phyloP scores from a whole-genome alignment of 371 early-diverging fungal species.

The Mortierella sp. region DNA sequence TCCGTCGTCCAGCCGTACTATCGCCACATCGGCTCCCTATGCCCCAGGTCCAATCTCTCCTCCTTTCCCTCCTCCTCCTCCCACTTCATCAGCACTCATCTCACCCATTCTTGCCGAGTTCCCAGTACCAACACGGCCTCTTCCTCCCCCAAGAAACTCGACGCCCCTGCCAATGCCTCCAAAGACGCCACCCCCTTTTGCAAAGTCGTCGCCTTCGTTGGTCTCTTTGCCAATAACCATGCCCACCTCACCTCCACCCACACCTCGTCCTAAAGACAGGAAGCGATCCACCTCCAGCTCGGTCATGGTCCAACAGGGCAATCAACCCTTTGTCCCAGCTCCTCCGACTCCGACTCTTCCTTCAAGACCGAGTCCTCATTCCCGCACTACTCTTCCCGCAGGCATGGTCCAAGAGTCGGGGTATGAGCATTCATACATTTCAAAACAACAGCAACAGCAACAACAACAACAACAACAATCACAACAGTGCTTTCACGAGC shows the following conservation, averaged over 20 bases:
- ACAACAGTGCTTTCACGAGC: neutral
- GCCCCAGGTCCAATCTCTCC: neutral
- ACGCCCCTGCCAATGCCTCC: conserved; percentile 25
- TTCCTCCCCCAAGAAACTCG: conserved; percentile 12
- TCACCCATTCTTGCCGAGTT: conserved; percentile 15
- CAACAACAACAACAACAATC: neutral
- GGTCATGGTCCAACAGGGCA: conserved; percentile 11
- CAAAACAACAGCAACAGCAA: neutral
- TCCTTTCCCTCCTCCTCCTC: neutral
- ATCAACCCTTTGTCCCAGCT: conserved; percentile 4
- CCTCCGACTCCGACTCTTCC: conserved; percentile 22
- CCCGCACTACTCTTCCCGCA: conserved; percentile 15
- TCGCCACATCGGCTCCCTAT: neutral
- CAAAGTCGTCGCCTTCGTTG: neutral
- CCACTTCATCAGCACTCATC: neutral
- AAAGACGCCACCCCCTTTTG: conserved; percentile 24
- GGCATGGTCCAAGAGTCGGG: conserved; percentile 11
- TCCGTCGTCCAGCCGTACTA: neutral
- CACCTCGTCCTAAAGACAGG: conserved; percentile 31
- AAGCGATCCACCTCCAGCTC: conserved; percentile 35
- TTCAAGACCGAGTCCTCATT: neutral
- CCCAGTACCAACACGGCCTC: neutral
- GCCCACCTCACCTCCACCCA: conserved; percentile 31
- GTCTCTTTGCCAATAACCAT: conserved; percentile 9
- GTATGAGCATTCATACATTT: neutral